Percentiles rank a stretch among this genome's conserved stretches.
phyloP scores from a whole-genome alignment of 1,139 yeast species.

The Wickerhamomyces sp. region DNA sequence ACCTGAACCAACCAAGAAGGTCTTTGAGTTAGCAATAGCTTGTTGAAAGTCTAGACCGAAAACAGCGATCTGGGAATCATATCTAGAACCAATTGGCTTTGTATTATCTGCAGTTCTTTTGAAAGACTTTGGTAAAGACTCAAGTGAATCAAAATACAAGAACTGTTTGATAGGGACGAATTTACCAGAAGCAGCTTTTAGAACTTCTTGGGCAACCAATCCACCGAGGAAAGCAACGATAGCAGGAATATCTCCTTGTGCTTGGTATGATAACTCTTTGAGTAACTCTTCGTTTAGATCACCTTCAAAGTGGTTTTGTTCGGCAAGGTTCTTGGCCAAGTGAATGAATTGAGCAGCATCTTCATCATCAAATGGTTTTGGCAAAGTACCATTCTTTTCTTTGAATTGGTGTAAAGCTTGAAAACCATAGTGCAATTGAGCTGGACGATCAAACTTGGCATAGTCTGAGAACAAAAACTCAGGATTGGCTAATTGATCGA shows the following conservation, averaged over 20 bases:
- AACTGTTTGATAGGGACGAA: conserved; percentile 88
- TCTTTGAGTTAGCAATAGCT: conserved; percentile 66
- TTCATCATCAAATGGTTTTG: conserved; percentile 69
- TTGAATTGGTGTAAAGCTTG: conserved; percentile 80
- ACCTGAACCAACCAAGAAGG: conserved; percentile 94
- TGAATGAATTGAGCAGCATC: conserved; percentile 69
- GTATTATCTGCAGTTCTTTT: conserved; percentile 69
- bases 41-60: conserved; percentile 80
- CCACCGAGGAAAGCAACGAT: conserved; percentile 92
- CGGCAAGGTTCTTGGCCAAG: conserved; percentile 55
- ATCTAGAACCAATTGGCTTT: conserved; percentile 73
- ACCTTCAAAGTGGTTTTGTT: conserved; percentile 38
- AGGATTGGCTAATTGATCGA: conserved; percentile 66
- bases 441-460: conserved; percentile 90
- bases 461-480: conserved; percentile 79
- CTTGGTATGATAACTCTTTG: conserved; percentile 72
- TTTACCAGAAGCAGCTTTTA: conserved; percentile 92
- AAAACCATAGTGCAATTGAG: conserved; percentile 86
- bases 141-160: conserved; percentile 90
- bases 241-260: conserved; percentile 90
- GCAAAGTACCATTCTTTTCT: conserved; percentile 55
- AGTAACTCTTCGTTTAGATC: conserved; percentile 62
- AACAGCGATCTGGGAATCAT: conserved; percentile 91
- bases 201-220: conserved; percentile 90
- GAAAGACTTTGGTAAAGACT: conserved; percentile 57